A percentile compares a stretch with the other conserved stretches of the same genome.
These are phyloP conservation scores for Suillus clintonianus DNA, from an alignment of 768 basidiomycete species.

Conservation along the genomic window DNA sequence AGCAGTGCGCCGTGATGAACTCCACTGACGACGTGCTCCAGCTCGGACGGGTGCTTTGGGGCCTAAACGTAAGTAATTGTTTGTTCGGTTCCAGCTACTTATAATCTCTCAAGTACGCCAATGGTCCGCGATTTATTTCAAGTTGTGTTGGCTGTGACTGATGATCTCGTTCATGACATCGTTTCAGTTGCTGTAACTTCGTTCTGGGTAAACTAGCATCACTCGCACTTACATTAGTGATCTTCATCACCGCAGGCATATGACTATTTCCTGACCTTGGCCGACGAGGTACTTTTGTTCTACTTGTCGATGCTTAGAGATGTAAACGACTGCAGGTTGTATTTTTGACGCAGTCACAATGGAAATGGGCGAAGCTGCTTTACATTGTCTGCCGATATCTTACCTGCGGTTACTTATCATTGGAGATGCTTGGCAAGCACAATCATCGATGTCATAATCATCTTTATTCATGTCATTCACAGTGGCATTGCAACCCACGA, in stretches of 20 bases:
- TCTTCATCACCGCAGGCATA: not conserved
- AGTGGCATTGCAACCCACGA: not conserved
- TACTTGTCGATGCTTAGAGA: not conserved
- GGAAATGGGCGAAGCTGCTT: not conserved
- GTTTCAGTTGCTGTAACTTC: not conserved
- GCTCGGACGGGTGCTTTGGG: not conserved
- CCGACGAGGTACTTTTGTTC: slow-evolving; percentile 1
- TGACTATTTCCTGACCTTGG: slow-evolving; percentile 1
- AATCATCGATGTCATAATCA: not conserved
- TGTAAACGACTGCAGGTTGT: not conserved
- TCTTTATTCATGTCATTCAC: not conserved
- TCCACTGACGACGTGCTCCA: not conserved
- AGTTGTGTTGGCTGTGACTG: not conserved
- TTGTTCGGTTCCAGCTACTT: not conserved
- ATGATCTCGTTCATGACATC: not conserved
- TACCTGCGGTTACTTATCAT: not conserved
- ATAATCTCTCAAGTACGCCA: not conserved
- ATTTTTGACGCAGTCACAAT: slow-evolving; percentile 1
- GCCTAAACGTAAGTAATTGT: not conserved
- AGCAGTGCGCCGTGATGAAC: not conserved
- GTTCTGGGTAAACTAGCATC: not conserved
- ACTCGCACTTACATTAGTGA: not conserved
- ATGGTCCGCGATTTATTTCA: not conserved
- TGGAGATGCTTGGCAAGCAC: not conserved
- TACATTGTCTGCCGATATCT: slow-evolving; percentile 13